Base-by-base conservation (phyloP, 1,284 basidiomycete genomes). In the Rhizoctonia solani region DNA sequence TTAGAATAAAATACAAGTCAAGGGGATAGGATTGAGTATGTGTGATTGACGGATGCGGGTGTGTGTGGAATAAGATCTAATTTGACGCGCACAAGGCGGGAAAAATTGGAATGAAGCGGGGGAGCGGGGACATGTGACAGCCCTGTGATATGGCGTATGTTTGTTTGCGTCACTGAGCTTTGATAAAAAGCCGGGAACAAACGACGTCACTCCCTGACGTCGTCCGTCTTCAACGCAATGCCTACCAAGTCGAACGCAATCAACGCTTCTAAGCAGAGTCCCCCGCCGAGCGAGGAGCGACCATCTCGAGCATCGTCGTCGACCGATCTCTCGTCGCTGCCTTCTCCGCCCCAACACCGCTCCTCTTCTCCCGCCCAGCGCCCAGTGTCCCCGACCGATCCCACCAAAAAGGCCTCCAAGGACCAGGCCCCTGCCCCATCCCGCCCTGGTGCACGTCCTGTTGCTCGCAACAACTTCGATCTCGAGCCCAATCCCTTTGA, bases 401-500 rank as follows among this genome's bases (percentile, higher is more conserved):
- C 37, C 3, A 29, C 39, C 23, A 19, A n/a, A n/a, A 29, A 37
- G 21, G 25, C 50, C 32, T 27, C 42, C 42, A 23, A n/a, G n/a
- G 56, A 11, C n/a, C 37, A 13, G 39, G 54, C 23, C 16, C 16
- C 25, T 37, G 23, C 56, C 13, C 30, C 44, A 4, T 13, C 56
- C 25, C 66, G 54, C 49, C 59, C 61, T 14, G 52, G 52, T 4
- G 37, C 42, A 21, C 67, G 69, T 29, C 68, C 71, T 13, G 66
- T 59, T 29, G 56, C 37, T 52, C 68, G 71, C 44, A 70, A 59
- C 39, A 72, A 68, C 75, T 88, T 91, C 76, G 87, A 90, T 76
- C 85, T 93, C 68, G 95, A 98, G 76, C 93, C 92, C 14, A 98
- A 98, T 76, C 95, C 95, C 0, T 98, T 98, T 75, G 95, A 98